phyloP scores from a whole-genome alignment of 176 grass and related monocot species.

The Juncus effusus region DNA sequence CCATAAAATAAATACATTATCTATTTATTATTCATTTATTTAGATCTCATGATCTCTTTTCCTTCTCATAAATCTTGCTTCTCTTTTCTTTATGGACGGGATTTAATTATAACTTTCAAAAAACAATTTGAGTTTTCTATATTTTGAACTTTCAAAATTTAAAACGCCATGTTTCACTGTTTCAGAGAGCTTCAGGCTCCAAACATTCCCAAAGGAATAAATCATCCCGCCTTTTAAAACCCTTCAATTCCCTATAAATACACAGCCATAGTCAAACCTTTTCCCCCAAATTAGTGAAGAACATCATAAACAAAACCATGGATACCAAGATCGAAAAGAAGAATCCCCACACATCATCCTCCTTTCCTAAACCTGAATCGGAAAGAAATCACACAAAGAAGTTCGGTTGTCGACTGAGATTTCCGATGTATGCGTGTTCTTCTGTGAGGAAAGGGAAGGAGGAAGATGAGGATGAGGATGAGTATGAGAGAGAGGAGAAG shows the following conservation, averaged over 20 bases:
- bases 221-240: constrained; percentile 18
- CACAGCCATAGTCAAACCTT: not conserved
- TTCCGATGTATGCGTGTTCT: constrained; percentile 25
- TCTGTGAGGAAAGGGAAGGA: constrained; percentile 10
- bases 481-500: constrained; percentile 8
- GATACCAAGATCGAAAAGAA: constrained; percentile 2
- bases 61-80: constrained; percentile 12
- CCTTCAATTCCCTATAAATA: constrained; percentile 16
- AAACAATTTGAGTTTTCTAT: no score
- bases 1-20: constrained; percentile 12
- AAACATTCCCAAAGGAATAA: constrained; percentile 20
- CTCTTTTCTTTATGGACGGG: not conserved
- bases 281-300: not conserved
- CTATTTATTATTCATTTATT: constrained; percentile 6
- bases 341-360: constrained; percentile 18
- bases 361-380: constrained; percentile 1
- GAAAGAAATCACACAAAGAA: not conserved
- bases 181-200: no score
- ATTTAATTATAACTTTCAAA: not conserved
- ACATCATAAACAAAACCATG: constrained; percentile 16
- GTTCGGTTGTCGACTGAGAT: constrained; percentile 28
- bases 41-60: constrained; percentile 5
- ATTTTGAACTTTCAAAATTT: no score
- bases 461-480: constrained; percentile 15
- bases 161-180: no score